Base-by-base conservation (phyloP, 768 basidiomycete genomes). In the Pilatotrama ljubarskyi region DNA sequence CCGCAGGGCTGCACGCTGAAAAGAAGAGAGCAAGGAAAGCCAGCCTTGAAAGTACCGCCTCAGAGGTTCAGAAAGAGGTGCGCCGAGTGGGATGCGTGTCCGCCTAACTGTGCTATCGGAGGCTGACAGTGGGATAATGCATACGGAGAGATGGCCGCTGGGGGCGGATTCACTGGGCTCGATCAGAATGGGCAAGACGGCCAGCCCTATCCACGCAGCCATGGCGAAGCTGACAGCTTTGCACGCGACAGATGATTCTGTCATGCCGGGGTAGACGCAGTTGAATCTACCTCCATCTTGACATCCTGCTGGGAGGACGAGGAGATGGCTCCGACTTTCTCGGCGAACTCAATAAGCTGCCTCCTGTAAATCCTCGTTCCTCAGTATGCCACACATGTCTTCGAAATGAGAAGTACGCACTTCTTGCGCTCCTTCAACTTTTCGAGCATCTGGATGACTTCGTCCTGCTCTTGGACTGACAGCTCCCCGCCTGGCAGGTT, bases 401-500 rank as follows among this genome's bases (percentile, higher is more conserved):
- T 35, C 17, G 11, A 32, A 15, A 24, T n/a, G 14, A 5, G 46
- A 7, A 35, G 26, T 18, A 65, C 78, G 46, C 55, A 87, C 88
- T 77, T 74, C 75, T 89, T 91, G 49, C 84, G 80, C 61, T 85
- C 82, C 58, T 81, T 79, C 57, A 92, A 64, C 18, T 73, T 76
- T 66, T 87, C 83, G 11, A 93, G 75, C 84, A 91, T 87, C 35
- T 73, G 71, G 46, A 91, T 86, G 5, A 91, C 79, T 46, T 88
- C 82, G 61, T 86, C 83, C 65, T 93, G 91, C 51, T 91, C 87
- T 40, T 82, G 77, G 40, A 84, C 78, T 46, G 78, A 73, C 55
- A 91, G 75, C 68, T 92, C 90, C 8, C 90, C 90, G 2, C 91
- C 91, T 0, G 89, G 86, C 6, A 93, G 75, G 46, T 75, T 73